phyloP scores from a whole-genome alignment of 2,329 filamentous ascomycete species.

The Aspergillus pseudonomiae region DNA sequence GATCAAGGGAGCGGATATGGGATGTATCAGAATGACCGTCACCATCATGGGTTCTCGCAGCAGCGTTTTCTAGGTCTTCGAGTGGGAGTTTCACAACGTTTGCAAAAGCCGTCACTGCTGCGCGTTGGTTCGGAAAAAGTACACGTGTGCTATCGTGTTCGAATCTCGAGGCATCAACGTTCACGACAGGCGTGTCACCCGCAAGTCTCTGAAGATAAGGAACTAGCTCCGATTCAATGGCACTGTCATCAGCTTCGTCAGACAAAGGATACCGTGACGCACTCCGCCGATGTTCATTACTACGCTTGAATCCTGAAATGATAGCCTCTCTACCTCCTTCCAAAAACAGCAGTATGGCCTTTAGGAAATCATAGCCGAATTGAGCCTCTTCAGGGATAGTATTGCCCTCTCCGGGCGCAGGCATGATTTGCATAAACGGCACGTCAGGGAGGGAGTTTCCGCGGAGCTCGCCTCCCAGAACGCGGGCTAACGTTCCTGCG shows the following conservation, averaged over 20 bases:
- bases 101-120: slow-evolving; percentile 60
- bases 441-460: slow-evolving; percentile 44
- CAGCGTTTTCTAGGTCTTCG: slow-evolving; percentile 50
- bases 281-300: slow-evolving; percentile 43
- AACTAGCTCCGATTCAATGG: slow-evolving; percentile 60
- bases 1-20: slow-evolving; percentile 37
- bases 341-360: slow-evolving; percentile 65
- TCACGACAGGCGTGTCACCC: slow-evolving; percentile 52
- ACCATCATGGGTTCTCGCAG: slow-evolving; percentile 30
- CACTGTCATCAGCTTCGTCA: slow-evolving; percentile 52
- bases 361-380: slow-evolving; percentile 68
- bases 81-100: slow-evolving; percentile 57
- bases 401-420: slow-evolving; percentile 49
- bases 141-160: slow-evolving; percentile 57
- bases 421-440: slow-evolving; percentile 53
- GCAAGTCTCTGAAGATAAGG: slow-evolving; percentile 62
- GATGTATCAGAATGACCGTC: slow-evolving; percentile 22
- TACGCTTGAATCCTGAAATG: slow-evolving; percentile 59
- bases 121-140: slow-evolving; percentile 56
- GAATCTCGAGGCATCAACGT: slow-evolving; percentile 62
- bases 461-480: slow-evolving; percentile 57
- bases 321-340: slow-evolving; percentile 60
- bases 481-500: slow-evolving; percentile 59
- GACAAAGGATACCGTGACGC: slow-evolving; percentile 56
- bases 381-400: slow-evolving; percentile 47